Evolutionary conservation across 441 rosid genomes (phyloP).

Genomic region (Viola pubescens): DNA sequence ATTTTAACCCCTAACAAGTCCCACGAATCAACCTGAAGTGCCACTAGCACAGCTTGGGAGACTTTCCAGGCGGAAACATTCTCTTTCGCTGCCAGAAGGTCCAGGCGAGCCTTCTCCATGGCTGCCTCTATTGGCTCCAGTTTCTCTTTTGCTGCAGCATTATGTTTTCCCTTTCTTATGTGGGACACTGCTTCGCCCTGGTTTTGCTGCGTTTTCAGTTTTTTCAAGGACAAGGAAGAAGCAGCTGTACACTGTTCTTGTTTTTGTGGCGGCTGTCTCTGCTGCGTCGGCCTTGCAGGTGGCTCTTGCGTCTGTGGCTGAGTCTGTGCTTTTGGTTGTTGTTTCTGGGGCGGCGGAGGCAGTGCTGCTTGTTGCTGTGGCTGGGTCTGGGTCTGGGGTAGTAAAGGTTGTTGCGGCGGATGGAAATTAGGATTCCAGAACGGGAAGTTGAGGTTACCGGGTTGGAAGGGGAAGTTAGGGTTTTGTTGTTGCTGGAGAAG

Average conservation of each 20-base stretch:
- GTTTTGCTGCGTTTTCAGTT: too few relatives aligned
- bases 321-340: not conserved
- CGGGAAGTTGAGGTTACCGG: conserved; percentile 7
- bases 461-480: conserved; percentile 21
- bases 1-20: conserved; percentile 58
- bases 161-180: not conserved
- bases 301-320: not conserved
- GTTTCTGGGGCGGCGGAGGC: conserved; percentile 17
- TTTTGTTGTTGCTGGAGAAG: conserved; percentile 1
- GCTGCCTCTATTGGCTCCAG: conserved; percentile 38
- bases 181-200: not conserved
- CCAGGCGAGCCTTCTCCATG: conserved; percentile 39
- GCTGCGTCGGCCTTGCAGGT: conserved; percentile 3
- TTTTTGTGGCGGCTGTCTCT: conserved; percentile 1
- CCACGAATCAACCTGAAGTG: conserved; percentile 64
- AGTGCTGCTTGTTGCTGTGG: conserved; percentile 17
- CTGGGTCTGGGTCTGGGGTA: not conserved
- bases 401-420: conserved; percentile 8
- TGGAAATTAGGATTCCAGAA: not conserved
- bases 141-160: conserved; percentile 17
- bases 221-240: conserved; percentile 1
- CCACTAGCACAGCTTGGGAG: conserved; percentile 36
- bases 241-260: conserved; percentile 4
- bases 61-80: conserved; percentile 64
- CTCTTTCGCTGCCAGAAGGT: conserved; percentile 40